A percentile compares a stretch with the other conserved stretches of the same genome.
Conservation (phyloP, 306 rosid genomes). For the Inga oerstediana region DNA sequence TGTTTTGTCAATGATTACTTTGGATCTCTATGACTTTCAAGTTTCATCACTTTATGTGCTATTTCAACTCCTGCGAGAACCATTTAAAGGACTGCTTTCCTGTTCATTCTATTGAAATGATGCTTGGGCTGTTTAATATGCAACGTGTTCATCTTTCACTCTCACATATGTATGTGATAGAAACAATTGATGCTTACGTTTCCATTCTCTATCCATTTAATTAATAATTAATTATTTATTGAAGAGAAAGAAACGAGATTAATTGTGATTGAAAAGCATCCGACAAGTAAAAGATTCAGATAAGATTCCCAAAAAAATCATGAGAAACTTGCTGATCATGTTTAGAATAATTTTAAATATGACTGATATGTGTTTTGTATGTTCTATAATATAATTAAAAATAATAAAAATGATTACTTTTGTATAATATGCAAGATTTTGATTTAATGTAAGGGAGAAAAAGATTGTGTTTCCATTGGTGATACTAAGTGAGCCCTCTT, state of each 20-base stretch:
- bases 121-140: slow-evolving; percentile 32
- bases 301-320: not conserved
- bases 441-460: too few relatives aligned
- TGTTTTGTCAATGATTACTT: too few relatives aligned
- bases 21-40: too few relatives aligned
- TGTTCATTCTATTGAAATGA: too few relatives aligned
- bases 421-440: too few relatives aligned
- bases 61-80: too few relatives aligned
- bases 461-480: too few relatives aligned
- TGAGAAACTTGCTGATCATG: not conserved
- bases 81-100: too few relatives aligned
- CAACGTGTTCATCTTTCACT: slow-evolving; percentile 49
- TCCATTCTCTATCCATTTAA: not conserved
- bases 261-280: slow-evolving; percentile 24
- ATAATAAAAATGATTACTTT: too few relatives aligned
- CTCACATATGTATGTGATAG: slow-evolving; percentile 22
- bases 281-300: not conserved
- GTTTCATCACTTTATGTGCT: too few relatives aligned
- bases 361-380: not conserved
- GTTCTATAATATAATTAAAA: not conserved
- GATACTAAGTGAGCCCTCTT: too few relatives aligned
- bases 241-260: not conserved
- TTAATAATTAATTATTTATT: not conserved
- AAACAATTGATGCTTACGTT: slow-evolving; percentile 13
- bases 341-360: not conserved